A percentile compares a stretch with the other conserved stretches of the same genome.
Conservation (phyloP, 805 yeast species). For the Lipomyces japonicus region DNA sequence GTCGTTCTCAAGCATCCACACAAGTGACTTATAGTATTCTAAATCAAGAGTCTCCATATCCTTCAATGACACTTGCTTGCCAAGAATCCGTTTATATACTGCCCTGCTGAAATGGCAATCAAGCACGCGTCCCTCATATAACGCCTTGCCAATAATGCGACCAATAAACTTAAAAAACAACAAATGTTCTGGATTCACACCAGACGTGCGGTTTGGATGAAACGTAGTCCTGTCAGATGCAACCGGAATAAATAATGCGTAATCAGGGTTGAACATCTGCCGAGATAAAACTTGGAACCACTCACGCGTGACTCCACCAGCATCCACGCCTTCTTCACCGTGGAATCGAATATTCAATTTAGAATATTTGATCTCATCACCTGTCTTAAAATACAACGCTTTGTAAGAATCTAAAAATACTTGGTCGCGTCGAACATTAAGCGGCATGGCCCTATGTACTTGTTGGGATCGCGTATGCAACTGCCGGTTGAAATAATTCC, state of each 20-base stretch:
- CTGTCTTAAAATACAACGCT: slow-evolving; percentile 70
- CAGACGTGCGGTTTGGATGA: slow-evolving; percentile 90
- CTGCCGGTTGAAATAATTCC: slow-evolving; percentile 74
- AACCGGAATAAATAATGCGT: slow-evolving; percentile 86
- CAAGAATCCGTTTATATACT: slow-evolving; percentile 81
- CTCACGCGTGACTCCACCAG: slow-evolving; percentile 96
- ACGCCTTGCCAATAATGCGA: slow-evolving; percentile 88
- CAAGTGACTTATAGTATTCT: slow-evolving; percentile 84
- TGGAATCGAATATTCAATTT: slow-evolving; percentile 77
- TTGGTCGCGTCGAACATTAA: slow-evolving; percentile 78
- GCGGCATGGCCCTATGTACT: slow-evolving; percentile 46
- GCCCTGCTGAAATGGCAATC: slow-evolving; percentile 96
- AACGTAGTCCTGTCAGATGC: slow-evolving; percentile 89
- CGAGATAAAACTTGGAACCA: slow-evolving; percentile 94
- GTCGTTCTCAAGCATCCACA: slow-evolving; percentile 96
- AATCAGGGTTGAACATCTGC: slow-evolving; percentile 94
- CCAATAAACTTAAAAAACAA: slow-evolving; percentile 95
- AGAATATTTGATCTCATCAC: slow-evolving; percentile 66
- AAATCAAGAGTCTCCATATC: slow-evolving; percentile 93
- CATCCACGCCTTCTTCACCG: slow-evolving; percentile 96
- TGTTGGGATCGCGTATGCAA: slow-evolving; percentile 48
- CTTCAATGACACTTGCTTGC: slow-evolving; percentile 73
- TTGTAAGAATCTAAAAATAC: slow-evolving; percentile 90
- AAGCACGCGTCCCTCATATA: slow-evolving; percentile 75
- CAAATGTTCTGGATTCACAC: slow-evolving; percentile 88